Evolutionary conservation across 140 eudicot species (phyloP).

Genomic region (Oenanthe javanica): DNA sequence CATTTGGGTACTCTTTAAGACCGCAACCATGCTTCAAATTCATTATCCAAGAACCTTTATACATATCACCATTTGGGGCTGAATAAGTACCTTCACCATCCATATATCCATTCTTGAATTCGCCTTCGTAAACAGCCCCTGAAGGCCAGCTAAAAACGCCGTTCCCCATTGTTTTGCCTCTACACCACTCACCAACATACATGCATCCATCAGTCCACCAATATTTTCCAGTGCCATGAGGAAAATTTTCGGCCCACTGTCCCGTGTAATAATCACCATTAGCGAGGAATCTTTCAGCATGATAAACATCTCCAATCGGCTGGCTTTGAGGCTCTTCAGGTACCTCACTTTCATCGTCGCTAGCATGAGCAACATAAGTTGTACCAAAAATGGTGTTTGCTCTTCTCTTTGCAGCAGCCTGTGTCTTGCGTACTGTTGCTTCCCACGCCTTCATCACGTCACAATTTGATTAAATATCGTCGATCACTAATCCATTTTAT

Average conservation of each 20-base stretch:
- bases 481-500: conserved; percentile 1
- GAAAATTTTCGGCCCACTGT: conserved; percentile 68
- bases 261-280: conserved; percentile 91
- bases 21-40: conserved; percentile 81
- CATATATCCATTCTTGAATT: conserved; percentile 87
- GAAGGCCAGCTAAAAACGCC: conserved; percentile 92
- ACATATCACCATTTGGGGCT: conserved; percentile 62
- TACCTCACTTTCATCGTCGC: conserved; percentile 30
- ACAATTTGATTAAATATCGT: neutral
- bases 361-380: conserved; percentile 41
- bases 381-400: conserved; percentile 89
- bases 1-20: conserved; percentile 48
- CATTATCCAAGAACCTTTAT: conserved; percentile 76
- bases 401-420: conserved; percentile 66
- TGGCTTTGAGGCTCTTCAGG: conserved; percentile 10
- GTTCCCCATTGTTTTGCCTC: conserved; percentile 77
- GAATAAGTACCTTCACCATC: conserved; percentile 84
- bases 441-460: conserved; percentile 96
- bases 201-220: conserved; percentile 97
- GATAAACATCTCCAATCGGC: conserved; percentile 44
- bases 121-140: conserved; percentile 81
- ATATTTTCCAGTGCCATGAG: conserved; percentile 81
- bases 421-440: conserved; percentile 86
- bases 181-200: conserved; percentile 84
- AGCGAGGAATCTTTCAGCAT: conserved; percentile 60